phyloP scores from a whole-genome alignment of 192 early-diverging fungal species.

The Backusella morwellensis region DNA sequence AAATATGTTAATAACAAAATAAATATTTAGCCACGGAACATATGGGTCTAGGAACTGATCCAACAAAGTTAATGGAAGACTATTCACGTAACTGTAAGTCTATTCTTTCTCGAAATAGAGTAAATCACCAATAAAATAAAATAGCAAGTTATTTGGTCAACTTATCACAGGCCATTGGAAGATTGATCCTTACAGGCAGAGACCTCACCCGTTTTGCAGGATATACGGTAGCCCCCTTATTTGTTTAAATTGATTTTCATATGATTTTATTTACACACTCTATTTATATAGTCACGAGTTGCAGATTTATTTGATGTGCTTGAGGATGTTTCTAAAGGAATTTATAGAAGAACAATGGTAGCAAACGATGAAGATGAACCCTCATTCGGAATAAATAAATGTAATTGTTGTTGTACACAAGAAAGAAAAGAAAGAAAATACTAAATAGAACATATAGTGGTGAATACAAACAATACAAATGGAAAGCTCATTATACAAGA shows the following conservation, averaged over 20 bases:
- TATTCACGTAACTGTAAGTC: constrained; percentile 59
- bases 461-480: constrained; percentile 47
- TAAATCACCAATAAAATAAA: not conserved
- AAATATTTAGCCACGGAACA: constrained; percentile 45
- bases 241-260: not conserved
- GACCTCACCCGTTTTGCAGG: constrained; percentile 65
- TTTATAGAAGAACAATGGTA: constrained; percentile 53
- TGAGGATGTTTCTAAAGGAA: constrained; percentile 53
- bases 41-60: constrained; percentile 51
- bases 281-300: constrained; percentile 43
- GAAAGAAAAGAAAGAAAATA: not conserved
- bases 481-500: constrained; percentile 52
- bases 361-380: constrained; percentile 31
- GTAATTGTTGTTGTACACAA: constrained; percentile 7
- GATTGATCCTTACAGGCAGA: constrained; percentile 58
- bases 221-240: constrained; percentile 40
- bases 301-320: constrained; percentile 58
- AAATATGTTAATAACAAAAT: too few relatives aligned
- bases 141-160: constrained; percentile 60
- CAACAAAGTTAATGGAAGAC: constrained; percentile 59
- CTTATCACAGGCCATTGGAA: constrained; percentile 59
- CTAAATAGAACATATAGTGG: constrained; percentile 20
- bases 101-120: not conserved
- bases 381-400: constrained; percentile 26
- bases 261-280: not conserved